Percentiles rank a stretch among this genome's conserved stretches.
Conservation (phyloP, 2,329 filamentous ascomycete species). For the Colletotrichum tropicicola region DNA sequence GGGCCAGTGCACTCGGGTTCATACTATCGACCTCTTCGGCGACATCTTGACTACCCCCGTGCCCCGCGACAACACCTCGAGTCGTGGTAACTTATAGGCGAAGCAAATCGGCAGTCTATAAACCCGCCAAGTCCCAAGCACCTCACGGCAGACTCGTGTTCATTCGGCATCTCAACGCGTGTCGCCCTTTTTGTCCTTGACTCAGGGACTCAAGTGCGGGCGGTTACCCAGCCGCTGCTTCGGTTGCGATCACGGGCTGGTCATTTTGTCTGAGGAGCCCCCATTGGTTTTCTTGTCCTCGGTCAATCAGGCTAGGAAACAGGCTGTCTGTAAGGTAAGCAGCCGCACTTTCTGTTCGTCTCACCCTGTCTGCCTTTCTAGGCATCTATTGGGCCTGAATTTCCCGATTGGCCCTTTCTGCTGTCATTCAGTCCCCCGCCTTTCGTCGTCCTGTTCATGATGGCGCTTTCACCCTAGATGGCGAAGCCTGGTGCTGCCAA, state of each 20-base stretch:
- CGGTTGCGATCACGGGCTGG: slow-evolving; percentile 13
- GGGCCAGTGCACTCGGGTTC: slow-evolving; percentile 1
- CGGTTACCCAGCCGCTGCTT: slow-evolving; percentile 13
- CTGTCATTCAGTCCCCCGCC: not conserved
- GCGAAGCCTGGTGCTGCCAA: not conserved
- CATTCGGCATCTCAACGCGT: not conserved
- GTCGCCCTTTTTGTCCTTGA: not conserved
- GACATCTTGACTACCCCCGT: not conserved
- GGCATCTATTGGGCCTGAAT: not conserved
- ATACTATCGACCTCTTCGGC: slow-evolving; percentile 1
- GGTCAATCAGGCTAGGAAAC: slow-evolving; percentile 4
- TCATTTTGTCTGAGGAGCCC: not conserved
- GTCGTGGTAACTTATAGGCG: not conserved
- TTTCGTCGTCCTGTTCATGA: not conserved
- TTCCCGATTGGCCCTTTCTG: slow-evolving; percentile 13
- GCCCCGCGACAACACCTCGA: slow-evolving; percentile 19
- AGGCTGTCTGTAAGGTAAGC: slow-evolving; percentile 12
- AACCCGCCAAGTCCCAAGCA: not conserved
- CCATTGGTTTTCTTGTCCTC: slow-evolving; percentile 18
- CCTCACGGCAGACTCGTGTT: not conserved
- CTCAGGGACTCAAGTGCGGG: not conserved
- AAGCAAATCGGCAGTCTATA: not conserved
- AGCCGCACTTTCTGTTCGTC: not conserved
- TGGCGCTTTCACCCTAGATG: not conserved
- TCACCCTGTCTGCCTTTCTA: not conserved